Conservation (phyloP, 306 rosid genomes). For the Neltuma alba region DNA sequence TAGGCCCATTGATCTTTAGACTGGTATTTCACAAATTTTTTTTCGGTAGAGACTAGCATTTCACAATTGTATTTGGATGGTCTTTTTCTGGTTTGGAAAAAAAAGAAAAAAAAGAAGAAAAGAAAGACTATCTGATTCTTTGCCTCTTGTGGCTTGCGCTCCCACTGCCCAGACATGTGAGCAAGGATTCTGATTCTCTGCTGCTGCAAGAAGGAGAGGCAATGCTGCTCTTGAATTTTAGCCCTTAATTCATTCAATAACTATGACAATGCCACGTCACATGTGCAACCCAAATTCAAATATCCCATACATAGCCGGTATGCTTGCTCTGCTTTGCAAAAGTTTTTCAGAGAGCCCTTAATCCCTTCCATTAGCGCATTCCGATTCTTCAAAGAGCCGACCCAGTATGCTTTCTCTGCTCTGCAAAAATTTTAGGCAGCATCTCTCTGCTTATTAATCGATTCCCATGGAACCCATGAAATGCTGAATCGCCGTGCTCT, state of each 20-base stretch:
- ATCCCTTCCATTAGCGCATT: neutral
- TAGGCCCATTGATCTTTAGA: neutral
- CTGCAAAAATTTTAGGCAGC: neutral
- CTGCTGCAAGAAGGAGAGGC: neutral
- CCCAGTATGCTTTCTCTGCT: neutral
- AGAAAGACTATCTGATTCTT: too few species aligned
- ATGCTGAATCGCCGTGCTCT: neutral
- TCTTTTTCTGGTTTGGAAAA: too few species aligned
- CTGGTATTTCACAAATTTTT: neutral
- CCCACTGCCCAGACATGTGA: neutral
- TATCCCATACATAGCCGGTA: too few species aligned
- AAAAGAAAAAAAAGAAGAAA: too few species aligned
- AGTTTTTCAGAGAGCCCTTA: too few species aligned
- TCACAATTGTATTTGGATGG: too few species aligned
- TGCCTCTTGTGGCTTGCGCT: too few species aligned
- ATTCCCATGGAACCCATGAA: neutral
- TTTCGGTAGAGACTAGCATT: too few species aligned
- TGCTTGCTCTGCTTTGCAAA: too few species aligned
- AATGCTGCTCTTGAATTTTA: neutral
- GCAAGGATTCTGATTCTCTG: neutral
- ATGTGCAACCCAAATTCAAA: neutral
- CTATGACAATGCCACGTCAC: neutral
- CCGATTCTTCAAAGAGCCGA: neutral
- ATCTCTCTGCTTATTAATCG: too few species aligned
- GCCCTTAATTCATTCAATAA: neutral